Base-by-base conservation (phyloP, 208 protist species). In the Leishmania major region DNA sequence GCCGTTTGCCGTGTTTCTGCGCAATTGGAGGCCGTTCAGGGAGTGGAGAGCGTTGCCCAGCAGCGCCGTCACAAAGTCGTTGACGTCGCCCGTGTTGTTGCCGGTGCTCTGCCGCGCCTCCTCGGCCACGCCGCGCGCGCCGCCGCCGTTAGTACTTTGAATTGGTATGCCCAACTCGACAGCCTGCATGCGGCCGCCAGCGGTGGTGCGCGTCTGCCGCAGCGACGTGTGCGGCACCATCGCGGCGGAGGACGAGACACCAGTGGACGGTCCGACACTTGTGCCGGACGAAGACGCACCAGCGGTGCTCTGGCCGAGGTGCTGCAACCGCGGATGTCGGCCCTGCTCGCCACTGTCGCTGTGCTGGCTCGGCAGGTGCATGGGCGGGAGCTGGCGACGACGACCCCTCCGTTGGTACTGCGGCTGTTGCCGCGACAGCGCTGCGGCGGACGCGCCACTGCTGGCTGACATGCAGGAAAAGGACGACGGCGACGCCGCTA, bases 351-450 rank as follows among this genome's bases (percentile, higher is more conserved):
- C 31, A 13, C 40, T 51, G 15, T 77, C 81, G 47, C 17, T 40
- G 2, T 40, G 31, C 49, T 76, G 77, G 17, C 67, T 35, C 10
- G 81, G 81, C 55, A 85, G 78, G 17, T 51, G 81, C 77, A 86
- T 80, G 45, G 25, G 73, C 43, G 82, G 82, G 11, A 79, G 55
- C 13, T 66, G n/a, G 43, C 70, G 64, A 11, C 72, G 82, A 19
- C 40, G 75, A 43, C 28, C 70, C 13, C 28, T 67, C 31, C 71
- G 40, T 13, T 31, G 66, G 35, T 59, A 59, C 55, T 74, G 28
- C 70, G 74, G 19, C 74, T 53, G 37, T 37, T 60, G 57, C 67
- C 53, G 17, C n/a, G 11, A 28, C 69, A 35, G 74, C 70, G 51
- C 70, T 53, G 70, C 28, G 28, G 70, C 28, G 70, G 45, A n/a